A percentile compares a stretch with the other conserved stretches of the same genome.
phyloP scores from a whole-genome alignment of 1,139 yeast species.

The Schizosaccharomyces versatilis region DNA sequence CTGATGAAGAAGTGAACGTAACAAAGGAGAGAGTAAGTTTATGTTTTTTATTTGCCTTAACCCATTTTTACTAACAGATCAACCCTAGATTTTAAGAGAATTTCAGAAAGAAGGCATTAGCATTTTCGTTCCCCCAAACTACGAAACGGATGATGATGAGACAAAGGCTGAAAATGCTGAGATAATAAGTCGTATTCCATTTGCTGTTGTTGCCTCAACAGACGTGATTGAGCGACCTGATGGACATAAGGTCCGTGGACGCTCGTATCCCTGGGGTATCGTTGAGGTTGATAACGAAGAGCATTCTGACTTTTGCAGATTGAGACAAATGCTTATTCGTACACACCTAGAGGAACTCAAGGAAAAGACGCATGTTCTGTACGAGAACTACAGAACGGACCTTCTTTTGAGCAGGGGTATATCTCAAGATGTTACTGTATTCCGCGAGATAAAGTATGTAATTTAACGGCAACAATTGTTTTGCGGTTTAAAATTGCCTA shows the following conservation, averaged over 20 bases:
- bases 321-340: conserved; percentile 60
- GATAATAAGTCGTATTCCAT: conserved; percentile 56
- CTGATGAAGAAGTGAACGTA: conserved; percentile 57
- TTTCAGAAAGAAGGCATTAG: conserved; percentile 53
- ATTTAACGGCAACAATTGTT: conserved; percentile 5
- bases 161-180: conserved; percentile 41
- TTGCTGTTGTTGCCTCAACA: conserved; percentile 87
- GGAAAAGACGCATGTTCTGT: conserved; percentile 63
- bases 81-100: conserved; percentile 41
- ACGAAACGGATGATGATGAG: conserved; percentile 76
- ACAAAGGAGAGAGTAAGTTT: conserved; percentile 33
- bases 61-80: conserved; percentile 11
- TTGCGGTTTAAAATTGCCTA: not conserved
- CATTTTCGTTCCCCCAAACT: conserved; percentile 56
- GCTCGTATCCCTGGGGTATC: conserved; percentile 94
- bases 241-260: conserved; percentile 73
- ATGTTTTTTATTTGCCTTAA: not conserved
- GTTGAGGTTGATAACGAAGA: conserved; percentile 88
- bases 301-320: conserved; percentile 78
- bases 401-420: conserved; percentile 69
- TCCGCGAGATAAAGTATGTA: conserved; percentile 56
- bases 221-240: conserved; percentile 46
- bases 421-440: conserved; percentile 76
- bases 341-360: conserved; percentile 73
- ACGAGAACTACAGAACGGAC: conserved; percentile 75